These are phyloP conservation scores for Isoetes engelmannii DNA, from an alignment of 83 land plant species.

Conservation along the genomic window DNA sequence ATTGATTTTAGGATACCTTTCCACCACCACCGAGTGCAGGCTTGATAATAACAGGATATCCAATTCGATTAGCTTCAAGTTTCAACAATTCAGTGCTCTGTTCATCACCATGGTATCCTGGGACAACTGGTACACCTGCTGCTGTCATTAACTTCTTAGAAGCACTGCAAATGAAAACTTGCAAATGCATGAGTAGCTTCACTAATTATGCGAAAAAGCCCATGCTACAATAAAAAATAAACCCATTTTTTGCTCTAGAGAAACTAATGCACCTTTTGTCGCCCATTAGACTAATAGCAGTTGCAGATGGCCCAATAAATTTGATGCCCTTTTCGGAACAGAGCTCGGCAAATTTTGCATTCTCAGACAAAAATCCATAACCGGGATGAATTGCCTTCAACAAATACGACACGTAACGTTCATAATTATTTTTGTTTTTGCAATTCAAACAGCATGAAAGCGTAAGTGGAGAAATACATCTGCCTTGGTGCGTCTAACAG, in stretches of 20 bases:
- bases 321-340: slow-evolving; percentile 57
- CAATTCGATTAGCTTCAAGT: slow-evolving; percentile 76
- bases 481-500: slow-evolving; percentile 60
- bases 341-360: slow-evolving; percentile 84
- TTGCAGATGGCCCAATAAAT: slow-evolving; percentile 88
- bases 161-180: slow-evolving; percentile 46
- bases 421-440: neutral
- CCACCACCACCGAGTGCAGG: slow-evolving; percentile 99
- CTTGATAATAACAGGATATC: slow-evolving; percentile 87
- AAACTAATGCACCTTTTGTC: slow-evolving; percentile 64
- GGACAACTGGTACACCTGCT: slow-evolving; percentile 94
- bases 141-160: slow-evolving; percentile 89
- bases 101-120: slow-evolving; percentile 87
- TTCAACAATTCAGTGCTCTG: slow-evolving; percentile 70
- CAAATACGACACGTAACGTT: neutral
- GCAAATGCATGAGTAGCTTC: neutral
- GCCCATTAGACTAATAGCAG: slow-evolving; percentile 92
- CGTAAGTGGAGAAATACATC: slow-evolving; percentile 37
- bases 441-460: slow-evolving; percentile 7
- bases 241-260: neutral
- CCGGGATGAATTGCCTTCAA: slow-evolving; percentile 91
- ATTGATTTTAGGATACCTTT: slow-evolving; percentile 44
- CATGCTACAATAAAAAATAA: no score
- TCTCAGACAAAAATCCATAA: slow-evolving; percentile 94
- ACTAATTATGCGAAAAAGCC: no score